A percentile compares a stretch with the other conserved stretches of the same genome.
phyloP scores from a whole-genome alignment of 1,284 basidiomycete species.

The Marasmius fiardii region DNA sequence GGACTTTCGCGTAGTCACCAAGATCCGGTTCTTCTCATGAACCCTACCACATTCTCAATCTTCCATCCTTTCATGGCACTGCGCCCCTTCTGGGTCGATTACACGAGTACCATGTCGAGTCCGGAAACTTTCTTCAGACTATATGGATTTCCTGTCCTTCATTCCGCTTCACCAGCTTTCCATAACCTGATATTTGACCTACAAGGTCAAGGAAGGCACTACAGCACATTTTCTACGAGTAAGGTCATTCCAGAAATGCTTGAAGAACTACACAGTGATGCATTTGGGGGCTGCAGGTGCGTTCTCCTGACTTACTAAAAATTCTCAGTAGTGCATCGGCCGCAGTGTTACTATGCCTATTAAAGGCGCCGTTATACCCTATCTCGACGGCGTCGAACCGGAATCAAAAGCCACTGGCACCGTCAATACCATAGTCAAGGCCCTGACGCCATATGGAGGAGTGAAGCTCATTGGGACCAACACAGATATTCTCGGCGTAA shows the following conservation, averaged over 20 bases:
- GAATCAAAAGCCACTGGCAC: constrained; percentile 16
- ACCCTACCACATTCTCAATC: no score
- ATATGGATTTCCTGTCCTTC: constrained; percentile 32
- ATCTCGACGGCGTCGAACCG: constrained; percentile 15
- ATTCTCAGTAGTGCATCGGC: background rate
- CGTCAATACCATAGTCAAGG: constrained; percentile 19
- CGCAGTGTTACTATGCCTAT: constrained; percentile 18
- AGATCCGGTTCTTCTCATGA: no score
- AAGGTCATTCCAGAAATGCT: constrained; percentile 29
- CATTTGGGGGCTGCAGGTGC: constrained; percentile 27
- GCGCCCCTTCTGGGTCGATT: background rate
- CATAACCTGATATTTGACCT: constrained; percentile 29
- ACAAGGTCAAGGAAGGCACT: constrained; percentile 22
- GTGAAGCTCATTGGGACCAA: constrained; percentile 16
- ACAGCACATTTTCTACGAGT: constrained; percentile 28
- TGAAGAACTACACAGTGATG: constrained; percentile 21
- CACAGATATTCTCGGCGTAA: constrained; percentile 17
- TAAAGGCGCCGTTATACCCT: constrained; percentile 17
- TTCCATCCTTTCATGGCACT: constrained; percentile 2
- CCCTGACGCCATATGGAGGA: constrained; percentile 5
- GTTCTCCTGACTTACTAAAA: constrained; percentile 5
- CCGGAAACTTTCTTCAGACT: constrained; percentile 20
- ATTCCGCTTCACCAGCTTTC: constrained; percentile 31
- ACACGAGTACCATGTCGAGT: constrained; percentile 3
- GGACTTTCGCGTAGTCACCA: no score